A percentile compares a stretch with the other conserved stretches of the same genome.
Conservation (phyloP, 352 stramenopile species). For the Peronospora destructor region DNA sequence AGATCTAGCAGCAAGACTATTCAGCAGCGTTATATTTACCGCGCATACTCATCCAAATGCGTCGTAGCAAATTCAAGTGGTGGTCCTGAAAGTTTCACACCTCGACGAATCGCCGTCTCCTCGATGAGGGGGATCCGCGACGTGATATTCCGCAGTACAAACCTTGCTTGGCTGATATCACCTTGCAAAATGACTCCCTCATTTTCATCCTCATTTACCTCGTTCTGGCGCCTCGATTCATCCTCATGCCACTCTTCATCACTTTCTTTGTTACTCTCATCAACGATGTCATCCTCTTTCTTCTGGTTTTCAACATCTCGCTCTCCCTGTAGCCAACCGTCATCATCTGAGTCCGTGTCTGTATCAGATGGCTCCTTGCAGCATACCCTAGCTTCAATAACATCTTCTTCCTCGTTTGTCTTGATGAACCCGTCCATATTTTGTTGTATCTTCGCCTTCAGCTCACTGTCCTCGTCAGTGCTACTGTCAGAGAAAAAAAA, state of each 20-base stretch:
- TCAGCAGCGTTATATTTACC: constrained; percentile 8
- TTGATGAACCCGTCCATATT: neutral
- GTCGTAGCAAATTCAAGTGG: constrained; percentile 42
- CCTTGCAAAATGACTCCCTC: constrained; percentile 4
- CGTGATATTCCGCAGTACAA: constrained; percentile 26
- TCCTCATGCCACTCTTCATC: constrained; percentile 14
- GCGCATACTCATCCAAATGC: constrained; percentile 39
- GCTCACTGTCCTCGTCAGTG: constrained; percentile 6
- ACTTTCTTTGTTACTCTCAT: constrained; percentile 12
- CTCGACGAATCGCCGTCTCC: constrained; percentile 25
- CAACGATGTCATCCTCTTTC: constrained; percentile 9
- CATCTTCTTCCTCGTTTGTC: constrained; percentile 2
- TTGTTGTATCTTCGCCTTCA: constrained; percentile 1
- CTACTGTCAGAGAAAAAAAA: no score
- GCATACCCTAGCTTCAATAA: constrained; percentile 1
- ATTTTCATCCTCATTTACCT: constrained; percentile 6
- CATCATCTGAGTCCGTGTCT: constrained; percentile 16
- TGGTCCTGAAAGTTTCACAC: constrained; percentile 29
- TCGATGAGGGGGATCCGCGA: constrained; percentile 29
- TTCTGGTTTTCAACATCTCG: neutral
- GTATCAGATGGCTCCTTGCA: neutral
- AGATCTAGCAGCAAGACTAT: neutral
- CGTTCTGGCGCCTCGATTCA: constrained; percentile 8
- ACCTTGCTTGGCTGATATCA: constrained; percentile 25
- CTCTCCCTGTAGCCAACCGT: constrained; percentile 11